phyloP scores from a whole-genome alignment of 345 rosid species.

The Eutrema yunnanense region DNA sequence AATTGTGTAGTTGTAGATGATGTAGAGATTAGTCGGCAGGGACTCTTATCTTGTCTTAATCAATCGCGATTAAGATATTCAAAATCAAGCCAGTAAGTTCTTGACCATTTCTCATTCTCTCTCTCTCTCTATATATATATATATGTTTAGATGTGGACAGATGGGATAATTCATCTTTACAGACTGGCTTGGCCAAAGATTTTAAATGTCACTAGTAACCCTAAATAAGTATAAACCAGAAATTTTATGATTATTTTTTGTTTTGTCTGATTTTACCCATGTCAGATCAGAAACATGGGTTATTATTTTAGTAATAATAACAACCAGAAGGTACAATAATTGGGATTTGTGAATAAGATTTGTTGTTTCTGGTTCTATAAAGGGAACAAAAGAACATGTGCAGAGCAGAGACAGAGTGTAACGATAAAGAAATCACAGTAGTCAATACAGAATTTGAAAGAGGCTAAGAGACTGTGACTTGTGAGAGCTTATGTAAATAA shows the following conservation, averaged over 20 bases:
- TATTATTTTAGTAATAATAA: neutral
- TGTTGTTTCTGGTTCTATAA: constrained; percentile 9
- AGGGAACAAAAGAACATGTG: constrained; percentile 33
- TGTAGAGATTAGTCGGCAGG: constrained; percentile 30
- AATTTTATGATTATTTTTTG: constrained; percentile 16
- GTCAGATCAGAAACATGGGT: constrained; percentile 20
- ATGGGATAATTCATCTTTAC: constrained; percentile 9
- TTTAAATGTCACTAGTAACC: constrained; percentile 2
- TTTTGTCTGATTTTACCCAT: constrained; percentile 16
- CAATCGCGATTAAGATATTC: constrained; percentile 14
- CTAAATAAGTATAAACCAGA: neutral
- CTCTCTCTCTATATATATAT: neutral
- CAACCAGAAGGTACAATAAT: constrained; percentile 20
- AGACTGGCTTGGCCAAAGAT: constrained; percentile 20
- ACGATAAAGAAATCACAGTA: constrained; percentile 13
- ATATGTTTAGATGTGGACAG: constrained; percentile 10
- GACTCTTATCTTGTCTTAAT: constrained; percentile 23
- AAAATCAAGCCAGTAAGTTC: constrained; percentile 3
- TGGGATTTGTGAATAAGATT: constrained; percentile 22
- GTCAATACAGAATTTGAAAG: constrained; percentile 5
- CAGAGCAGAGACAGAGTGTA: constrained; percentile 28
- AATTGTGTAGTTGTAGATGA: constrained; percentile 33
- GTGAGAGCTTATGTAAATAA: constrained; percentile 1
- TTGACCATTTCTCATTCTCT: neutral
- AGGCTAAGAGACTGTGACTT: constrained; percentile 13